Percentiles rank a stretch among this genome's conserved stretches.
phyloP scores from a whole-genome alignment of 441 rosid genomes.

The Rhodomyrtus psidioides region DNA sequence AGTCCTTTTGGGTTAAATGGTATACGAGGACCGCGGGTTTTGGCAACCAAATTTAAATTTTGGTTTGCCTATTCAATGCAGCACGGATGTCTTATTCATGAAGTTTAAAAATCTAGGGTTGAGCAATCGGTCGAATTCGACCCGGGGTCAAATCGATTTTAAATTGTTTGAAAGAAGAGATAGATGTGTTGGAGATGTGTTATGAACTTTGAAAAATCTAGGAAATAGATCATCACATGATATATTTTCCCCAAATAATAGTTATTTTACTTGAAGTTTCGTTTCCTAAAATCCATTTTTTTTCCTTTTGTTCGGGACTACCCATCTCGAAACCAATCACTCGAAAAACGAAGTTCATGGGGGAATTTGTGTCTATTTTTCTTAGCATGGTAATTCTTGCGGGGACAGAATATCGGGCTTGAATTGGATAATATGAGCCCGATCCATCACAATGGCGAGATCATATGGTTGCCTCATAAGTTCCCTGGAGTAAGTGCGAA shows the following conservation, averaged over 20 bases:
- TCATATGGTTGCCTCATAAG: no score
- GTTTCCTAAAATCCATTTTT: no score
- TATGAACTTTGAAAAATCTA: not conserved
- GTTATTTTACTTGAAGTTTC: no score
- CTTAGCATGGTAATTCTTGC: not conserved
- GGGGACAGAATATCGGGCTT: not conserved
- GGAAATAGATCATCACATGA: not conserved
- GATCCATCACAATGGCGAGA: not conserved
- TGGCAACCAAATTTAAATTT: not conserved
- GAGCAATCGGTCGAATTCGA: not conserved
- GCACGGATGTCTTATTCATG: not conserved
- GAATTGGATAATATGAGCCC: not conserved
- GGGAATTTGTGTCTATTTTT: not conserved
- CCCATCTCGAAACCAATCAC: not conserved
- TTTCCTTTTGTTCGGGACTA: no score
- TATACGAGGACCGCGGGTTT: not conserved
- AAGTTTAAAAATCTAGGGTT: not conserved
- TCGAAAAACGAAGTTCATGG: not conserved
- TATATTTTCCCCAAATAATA: no score
- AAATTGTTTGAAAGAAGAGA: not conserved
- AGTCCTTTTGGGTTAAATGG: not conserved
- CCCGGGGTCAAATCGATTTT: not conserved
- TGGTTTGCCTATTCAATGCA: not conserved
- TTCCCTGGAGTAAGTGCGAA: no score
- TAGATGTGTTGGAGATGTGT: not conserved